Base-by-base conservation (phyloP, 805 yeast genomes). In the Priceomyces carsonii region DNA sequence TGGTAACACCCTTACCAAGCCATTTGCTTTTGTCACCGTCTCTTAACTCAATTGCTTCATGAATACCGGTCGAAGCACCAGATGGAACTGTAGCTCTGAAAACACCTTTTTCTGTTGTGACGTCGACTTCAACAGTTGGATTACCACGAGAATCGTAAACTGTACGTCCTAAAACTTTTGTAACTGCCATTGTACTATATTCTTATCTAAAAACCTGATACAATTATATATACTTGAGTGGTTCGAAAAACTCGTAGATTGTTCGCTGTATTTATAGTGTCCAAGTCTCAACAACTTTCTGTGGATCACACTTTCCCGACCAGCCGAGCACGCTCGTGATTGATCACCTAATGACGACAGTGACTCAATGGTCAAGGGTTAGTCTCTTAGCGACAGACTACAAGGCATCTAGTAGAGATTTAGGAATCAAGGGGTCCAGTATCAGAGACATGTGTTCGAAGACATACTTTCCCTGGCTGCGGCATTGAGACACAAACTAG, bases 91-190 rank as follows among this genome's bases (percentile, higher is more conserved):
- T 90, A 53, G 98, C 80, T 73, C 97, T 85, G 95, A 88, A 90
- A 50, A 79, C 59, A 63, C 99, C 99, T 63, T 85, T 80, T 48
- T 77, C 91, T 63, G 99, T 91, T 79, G 84, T 75, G 59, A 91
- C 62, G 64, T 93, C 98, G 55, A 93, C 98, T 82, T 93, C 98
- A 58, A 93, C 99, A 56, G 99, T 91, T 76, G 99, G 99, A 83
- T 91, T 93, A 75, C 98, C 98, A 77, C 99, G 88, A 59, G 98
- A 91, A 77, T 91, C 99, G 84, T 93, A 91, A 73, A 91, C 96
- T 80, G 81, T 85, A 77, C 99, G 90, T 61, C 98, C 86, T 71
- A 77, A 82, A 57, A 90, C 74, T 73, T 91, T 90, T 54, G 86
- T 69, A 61, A 87, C 79, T 56, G 96, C 84, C 95, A 87, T 87